Evolutionary conservation across 257 asterid genomes (phyloP).

Genomic region (Capsicum pubescens): DNA sequence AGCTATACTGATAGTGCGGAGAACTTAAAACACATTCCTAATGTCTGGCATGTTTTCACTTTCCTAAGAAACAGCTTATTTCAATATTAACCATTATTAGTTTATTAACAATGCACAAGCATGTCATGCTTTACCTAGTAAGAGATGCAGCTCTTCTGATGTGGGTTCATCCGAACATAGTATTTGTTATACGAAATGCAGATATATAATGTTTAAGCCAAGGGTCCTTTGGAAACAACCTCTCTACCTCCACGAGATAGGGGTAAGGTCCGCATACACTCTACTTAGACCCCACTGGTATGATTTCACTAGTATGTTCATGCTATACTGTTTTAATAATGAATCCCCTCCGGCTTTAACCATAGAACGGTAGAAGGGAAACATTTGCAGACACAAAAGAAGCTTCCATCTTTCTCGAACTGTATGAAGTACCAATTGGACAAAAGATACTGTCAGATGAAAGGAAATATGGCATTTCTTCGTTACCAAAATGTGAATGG

Average conservation of each 20-base stretch:
- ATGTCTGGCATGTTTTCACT: slow-evolving; percentile 3
- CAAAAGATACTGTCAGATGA: background rate
- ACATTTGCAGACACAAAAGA: slow-evolving; percentile 9
- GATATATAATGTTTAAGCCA: background rate
- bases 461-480: background rate
- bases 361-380: background rate
- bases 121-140: background rate
- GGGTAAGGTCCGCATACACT: background rate
- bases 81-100: background rate
- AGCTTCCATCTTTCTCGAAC: slow-evolving; percentile 5
- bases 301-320: background rate
- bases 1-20: background rate
- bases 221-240: background rate
- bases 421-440: background rate
- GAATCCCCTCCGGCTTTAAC: background rate
- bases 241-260: background rate
- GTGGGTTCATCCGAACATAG: background rate
- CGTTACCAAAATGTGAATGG: background rate
- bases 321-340: background rate
- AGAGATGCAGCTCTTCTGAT: background rate
- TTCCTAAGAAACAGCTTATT: background rate
- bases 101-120: slow-evolving; percentile 2
- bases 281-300: background rate
- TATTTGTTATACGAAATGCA: background rate
- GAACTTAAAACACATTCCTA: slow-evolving; percentile 7